Conservation (phyloP, 352 stramenopile genomes). For the Globisporangium cederbergense region DNA sequence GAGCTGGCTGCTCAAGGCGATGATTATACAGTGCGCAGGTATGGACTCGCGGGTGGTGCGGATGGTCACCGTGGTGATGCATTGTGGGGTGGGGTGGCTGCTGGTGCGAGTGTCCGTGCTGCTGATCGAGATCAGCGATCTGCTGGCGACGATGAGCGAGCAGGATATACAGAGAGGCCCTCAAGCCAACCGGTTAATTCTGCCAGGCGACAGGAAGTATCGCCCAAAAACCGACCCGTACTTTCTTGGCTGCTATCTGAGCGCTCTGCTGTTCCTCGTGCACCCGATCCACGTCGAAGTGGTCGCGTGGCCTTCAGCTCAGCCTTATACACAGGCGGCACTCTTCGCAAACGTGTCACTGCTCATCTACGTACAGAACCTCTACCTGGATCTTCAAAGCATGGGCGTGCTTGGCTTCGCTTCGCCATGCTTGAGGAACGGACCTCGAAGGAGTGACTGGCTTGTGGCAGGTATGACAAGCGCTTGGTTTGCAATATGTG, state of each 20-base stretch:
- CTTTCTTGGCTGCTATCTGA: constrained; percentile 33
- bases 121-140: constrained; percentile 23
- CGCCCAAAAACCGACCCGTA: not conserved
- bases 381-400: not conserved
- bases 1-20: constrained; percentile 58
- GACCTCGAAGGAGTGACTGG: not conserved
- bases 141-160: not conserved
- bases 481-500: not conserved
- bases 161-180: too few relatives aligned
- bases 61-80: constrained; percentile 37
- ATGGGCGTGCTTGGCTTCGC: not conserved
- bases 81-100: constrained; percentile 1
- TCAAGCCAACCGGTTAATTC: too few relatives aligned
- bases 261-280: constrained; percentile 43
- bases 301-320: constrained; percentile 38
- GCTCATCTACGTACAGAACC: constrained; percentile 21
- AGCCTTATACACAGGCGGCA: constrained; percentile 58
- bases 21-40: constrained; percentile 30
- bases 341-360: constrained; percentile 51
- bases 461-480: not conserved
- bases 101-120: too few relatives aligned
- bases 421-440: not conserved
- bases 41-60: constrained; percentile 39
- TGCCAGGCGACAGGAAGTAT: too few relatives aligned
- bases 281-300: constrained; percentile 43